Conservation (phyloP, 2,329 filamentous ascomycete genomes). For the Pseudocercospora fijiensis region DNA sequence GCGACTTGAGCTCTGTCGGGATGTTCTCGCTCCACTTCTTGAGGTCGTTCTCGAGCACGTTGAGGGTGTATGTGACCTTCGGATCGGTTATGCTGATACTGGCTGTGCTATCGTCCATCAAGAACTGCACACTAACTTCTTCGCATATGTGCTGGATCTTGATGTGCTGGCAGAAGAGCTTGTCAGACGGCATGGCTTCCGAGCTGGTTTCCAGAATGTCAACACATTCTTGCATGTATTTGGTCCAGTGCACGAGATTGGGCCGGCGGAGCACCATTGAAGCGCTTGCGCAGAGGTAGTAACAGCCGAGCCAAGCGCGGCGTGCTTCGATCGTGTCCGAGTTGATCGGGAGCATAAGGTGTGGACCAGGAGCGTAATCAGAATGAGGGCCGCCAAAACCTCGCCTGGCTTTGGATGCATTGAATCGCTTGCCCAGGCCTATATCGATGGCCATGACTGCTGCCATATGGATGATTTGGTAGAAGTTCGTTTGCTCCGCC, state of each 20-base stretch:
- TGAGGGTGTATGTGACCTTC: slow-evolving; percentile 56
- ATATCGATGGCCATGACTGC: slow-evolving; percentile 81
- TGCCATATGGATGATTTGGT: slow-evolving; percentile 79
- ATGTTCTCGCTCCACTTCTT: slow-evolving; percentile 48
- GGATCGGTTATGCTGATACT: slow-evolving; percentile 56
- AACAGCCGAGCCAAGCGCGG: slow-evolving; percentile 61
- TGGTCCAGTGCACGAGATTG: slow-evolving; percentile 60
- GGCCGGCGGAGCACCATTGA: slow-evolving; percentile 60
- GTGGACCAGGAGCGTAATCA: slow-evolving; percentile 35
- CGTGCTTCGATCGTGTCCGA: slow-evolving; percentile 58
- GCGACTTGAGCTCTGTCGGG: slow-evolving; percentile 40
- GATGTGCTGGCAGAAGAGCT: slow-evolving; percentile 56
- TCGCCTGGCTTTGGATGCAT: slow-evolving; percentile 40
- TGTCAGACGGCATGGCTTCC: slow-evolving; percentile 58
- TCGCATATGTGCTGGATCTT: slow-evolving; percentile 60
- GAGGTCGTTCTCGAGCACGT: slow-evolving; percentile 56
- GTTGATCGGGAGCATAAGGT: slow-evolving; percentile 37
- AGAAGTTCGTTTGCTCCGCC: slow-evolving; percentile 85
- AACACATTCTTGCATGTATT: slow-evolving; percentile 63
- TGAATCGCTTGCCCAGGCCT: slow-evolving; percentile 63
- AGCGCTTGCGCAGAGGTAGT: slow-evolving; percentile 59
- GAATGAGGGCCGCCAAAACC: slow-evolving; percentile 38
- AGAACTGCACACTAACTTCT: slow-evolving; percentile 56
- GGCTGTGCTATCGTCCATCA: slow-evolving; percentile 55
- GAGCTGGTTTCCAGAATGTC: slow-evolving; percentile 57